Base-by-base conservation (phyloP, 1,139 yeast species). In the Lodderomyces elongisporus region DNA sequence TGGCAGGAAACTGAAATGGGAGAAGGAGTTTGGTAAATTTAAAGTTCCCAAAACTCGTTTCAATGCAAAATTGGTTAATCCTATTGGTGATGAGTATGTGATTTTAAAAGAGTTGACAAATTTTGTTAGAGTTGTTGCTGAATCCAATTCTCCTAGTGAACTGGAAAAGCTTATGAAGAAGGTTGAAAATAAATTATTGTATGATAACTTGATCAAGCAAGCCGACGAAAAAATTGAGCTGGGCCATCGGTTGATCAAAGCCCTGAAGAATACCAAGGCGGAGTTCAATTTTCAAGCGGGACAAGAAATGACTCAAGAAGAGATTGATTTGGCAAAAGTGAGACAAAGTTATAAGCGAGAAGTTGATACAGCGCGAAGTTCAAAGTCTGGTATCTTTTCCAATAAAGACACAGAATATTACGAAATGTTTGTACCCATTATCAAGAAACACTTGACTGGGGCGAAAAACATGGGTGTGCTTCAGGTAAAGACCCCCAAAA, bases 51-150 rank as follows among this genome's bases (percentile, higher is more conserved):
- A 27, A 14, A 13, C 21, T 12, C 29, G 34, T 1, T 36, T 35
- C 10, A 47, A 52, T 29, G 56, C 62, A 6, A 52, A 49, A 30
- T 55, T 64, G 42, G 53, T 63, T 31, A 65, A 65, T 43, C 48
- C 59, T 25, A 44, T 42, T 17, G 71, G 71, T 44, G 71, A 66
- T 40, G 73, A 67, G 45, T 66, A 56, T 44, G 58, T 65, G 21
- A 65, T 67, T 33, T 51, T 66, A 32, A 63, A 62, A 39, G 66
- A 65, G 32, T 37, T 45, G 12, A 42, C 45, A 10, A 48, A 49
- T n/a, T 49, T 47, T 18, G 45, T 66, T 8, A 53, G 70, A 30
- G 54, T 67, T 8, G 42, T 61, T 4, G 65, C 56, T 37, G 51
- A 50, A 33, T 39, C 50, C 10, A 30, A 30, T 6, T 25, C 30